Percentiles rank a stretch among this genome's conserved stretches.
Evolutionary conservation across 306 rosid genomes (phyloP).

Genomic region (Purshia tridentata): DNA sequence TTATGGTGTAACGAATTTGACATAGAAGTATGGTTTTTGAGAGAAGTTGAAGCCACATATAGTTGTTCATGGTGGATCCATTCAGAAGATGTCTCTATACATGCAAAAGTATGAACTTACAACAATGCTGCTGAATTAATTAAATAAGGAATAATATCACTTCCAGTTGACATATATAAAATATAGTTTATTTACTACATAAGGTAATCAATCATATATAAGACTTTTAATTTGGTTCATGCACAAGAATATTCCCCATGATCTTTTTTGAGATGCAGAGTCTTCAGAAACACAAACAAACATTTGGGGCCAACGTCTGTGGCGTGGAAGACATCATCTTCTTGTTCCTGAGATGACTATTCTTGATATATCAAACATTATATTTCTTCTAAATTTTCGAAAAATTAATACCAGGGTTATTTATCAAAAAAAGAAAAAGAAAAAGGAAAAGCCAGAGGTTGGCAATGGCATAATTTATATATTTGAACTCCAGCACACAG

Average conservation of each 20-base stretch:
- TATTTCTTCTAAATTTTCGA: background rate
- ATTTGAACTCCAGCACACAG: background rate
- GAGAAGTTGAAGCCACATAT: background rate
- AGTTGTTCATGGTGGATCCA: background rate
- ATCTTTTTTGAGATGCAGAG: constrained; percentile 32
- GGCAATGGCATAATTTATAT: background rate
- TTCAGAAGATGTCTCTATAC: constrained; percentile 20
- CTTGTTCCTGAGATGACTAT: background rate
- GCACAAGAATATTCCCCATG: constrained; percentile 48
- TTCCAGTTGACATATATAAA: constrained; percentile 25
- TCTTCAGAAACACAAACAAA: constrained; percentile 23
- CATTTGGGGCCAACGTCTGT: constrained; percentile 29
- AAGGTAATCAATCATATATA: background rate
- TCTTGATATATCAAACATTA: background rate
- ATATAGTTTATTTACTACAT: background rate
- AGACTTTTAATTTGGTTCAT: constrained; percentile 37
- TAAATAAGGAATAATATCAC: constrained; percentile 7
- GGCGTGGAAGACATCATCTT: constrained; percentile 21
- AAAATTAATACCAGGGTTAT: background rate
- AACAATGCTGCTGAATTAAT: constrained; percentile 5
- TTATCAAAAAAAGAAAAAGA: background rate
- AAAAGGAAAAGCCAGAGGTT: background rate
- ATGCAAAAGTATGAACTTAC: constrained; percentile 23
- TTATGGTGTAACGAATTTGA: background rate
- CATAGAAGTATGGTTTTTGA: background rate